Base-by-base conservation (phyloP, 2,329 filamentous ascomycete species). In the Aspergillus sp. region DNA sequence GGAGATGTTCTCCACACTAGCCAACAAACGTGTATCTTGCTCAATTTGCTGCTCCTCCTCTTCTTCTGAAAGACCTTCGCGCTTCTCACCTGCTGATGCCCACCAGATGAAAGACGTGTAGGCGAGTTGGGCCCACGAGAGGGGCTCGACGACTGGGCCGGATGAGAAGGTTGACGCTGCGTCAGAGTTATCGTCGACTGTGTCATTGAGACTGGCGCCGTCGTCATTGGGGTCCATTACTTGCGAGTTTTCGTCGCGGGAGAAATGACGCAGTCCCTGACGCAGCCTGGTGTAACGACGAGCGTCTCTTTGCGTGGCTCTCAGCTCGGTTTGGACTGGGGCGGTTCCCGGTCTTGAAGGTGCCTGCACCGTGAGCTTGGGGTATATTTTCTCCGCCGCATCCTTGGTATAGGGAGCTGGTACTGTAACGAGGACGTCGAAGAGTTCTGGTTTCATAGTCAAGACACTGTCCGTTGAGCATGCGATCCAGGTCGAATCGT, bases 401-500 rank as follows among this genome's bases (percentile, higher is more conserved):
- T 81, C 72, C 46, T 79, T 72, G 3, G 80, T 70, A 57, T 84
- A 74, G 5, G 78, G 66, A 1, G 82, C 77, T 0, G 90, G 88
- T 61, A 97, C 79, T 46, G 88, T 88, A 51, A 97, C 84, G 35
- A 96, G 79, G 58, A 96, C 78, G 64, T 98, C 93, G 76, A 90
- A 97, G 2, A 98, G 79, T 2, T 86, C 80, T 44, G 84, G 81
- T 71, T 97, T 97, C 68, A 88, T 86, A 42, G 82, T 83, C 12
- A 98, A 78, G 49, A 98, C 93, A 61, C 87, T 91, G 70, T 98
- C 93, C 1, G 91, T 97, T 3, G 91, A 96, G 67, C 90, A 96
- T 10, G 91, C 93, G 50, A 95, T 84, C 90, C 90, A 98, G 35
- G 90, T 87, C 12, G 12, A 78, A 71, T 76, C 58, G 41, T 51